Percentiles rank a stretch among this genome's conserved stretches.
phyloP scores from a whole-genome alignment of 2,329 filamentous ascomycete genomes.

The Cladosporium sp. region DNA sequence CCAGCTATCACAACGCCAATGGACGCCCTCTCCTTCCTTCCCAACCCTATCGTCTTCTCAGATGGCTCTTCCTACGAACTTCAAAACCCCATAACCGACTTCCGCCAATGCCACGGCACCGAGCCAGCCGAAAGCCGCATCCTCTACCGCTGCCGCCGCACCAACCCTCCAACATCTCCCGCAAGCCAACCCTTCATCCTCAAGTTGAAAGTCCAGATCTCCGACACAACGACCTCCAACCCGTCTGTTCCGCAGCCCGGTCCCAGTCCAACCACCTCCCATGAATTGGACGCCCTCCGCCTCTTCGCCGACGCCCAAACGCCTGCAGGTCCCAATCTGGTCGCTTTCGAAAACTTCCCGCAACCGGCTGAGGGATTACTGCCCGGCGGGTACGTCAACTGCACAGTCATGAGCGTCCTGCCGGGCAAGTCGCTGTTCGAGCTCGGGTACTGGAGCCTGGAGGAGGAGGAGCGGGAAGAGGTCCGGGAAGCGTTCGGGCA shows the following conservation, averaged over 20 bases:
- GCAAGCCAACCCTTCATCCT: constrained; percentile 15
- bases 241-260: constrained; percentile 15
- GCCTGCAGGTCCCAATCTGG: constrained; percentile 21
- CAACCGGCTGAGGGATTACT: constrained; percentile 21
- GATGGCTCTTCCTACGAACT: background rate
- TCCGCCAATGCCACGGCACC: constrained; percentile 23
- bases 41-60: background rate
- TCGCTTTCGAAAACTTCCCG: constrained; percentile 17
- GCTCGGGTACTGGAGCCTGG: constrained; percentile 25
- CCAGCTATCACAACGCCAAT: background rate
- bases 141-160: constrained; percentile 21
- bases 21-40: background rate
- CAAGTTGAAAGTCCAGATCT: constrained; percentile 27
- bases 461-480: constrained; percentile 14
- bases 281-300: constrained; percentile 23
- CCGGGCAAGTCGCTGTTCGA: constrained; percentile 25
- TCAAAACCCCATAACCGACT: constrained; percentile 24
- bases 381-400: constrained; percentile 25
- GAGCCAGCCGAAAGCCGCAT: constrained; percentile 21
- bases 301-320: constrained; percentile 17
- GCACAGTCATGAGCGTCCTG: constrained; percentile 25
- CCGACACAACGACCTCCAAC: constrained; percentile 18
- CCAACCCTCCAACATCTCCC: constrained; percentile 1
- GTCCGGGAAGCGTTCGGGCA: constrained; percentile 22
- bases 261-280: constrained; percentile 22